phyloP scores from a whole-genome alignment of 768 basidiomycete species.

The Auricularia sp. region DNA sequence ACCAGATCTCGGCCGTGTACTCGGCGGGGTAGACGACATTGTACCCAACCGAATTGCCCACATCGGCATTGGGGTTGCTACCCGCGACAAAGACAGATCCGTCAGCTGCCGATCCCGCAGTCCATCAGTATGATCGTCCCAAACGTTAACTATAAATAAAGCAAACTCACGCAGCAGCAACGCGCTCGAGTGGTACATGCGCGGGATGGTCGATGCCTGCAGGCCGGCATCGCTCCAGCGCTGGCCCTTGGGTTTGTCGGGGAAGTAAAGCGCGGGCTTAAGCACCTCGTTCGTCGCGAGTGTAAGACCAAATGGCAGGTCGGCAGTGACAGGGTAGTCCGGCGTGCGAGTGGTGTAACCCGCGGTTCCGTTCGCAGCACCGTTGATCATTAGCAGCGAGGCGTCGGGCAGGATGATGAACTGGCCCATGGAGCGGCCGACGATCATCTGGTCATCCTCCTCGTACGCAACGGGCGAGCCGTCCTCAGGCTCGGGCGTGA shows the following conservation, averaged over 20 bases:
- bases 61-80: conserved; percentile 88
- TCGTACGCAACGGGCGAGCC: conserved; percentile 50
- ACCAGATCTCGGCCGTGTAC: conserved; percentile 81
- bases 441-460: conserved; percentile 66
- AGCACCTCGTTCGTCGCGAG: conserved; percentile 72
- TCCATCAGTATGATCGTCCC: background rate
- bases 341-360: conserved; percentile 53
- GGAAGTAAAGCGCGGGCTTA: conserved; percentile 74
- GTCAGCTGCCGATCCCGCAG: conserved; percentile 40
- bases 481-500: conserved; percentile 76
- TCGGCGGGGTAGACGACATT: conserved; percentile 57
- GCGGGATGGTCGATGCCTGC: conserved; percentile 50
- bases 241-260: conserved; percentile 55
- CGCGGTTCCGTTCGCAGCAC: conserved; percentile 77
- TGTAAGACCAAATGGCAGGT: conserved; percentile 64
- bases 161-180: conserved; percentile 54
- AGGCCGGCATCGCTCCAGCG: conserved; percentile 71
- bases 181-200: conserved; percentile 87
- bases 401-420: conserved; percentile 78
- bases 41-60: conserved; percentile 47
- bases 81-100: conserved; percentile 83
- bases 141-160: conserved; percentile 4
- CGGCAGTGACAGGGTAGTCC: conserved; percentile 25
- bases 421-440: conserved; percentile 83
- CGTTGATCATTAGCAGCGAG: conserved; percentile 69